Conservation (phyloP, 2,329 filamentous ascomycete genomes). For the Alternaria ethzedia region DNA sequence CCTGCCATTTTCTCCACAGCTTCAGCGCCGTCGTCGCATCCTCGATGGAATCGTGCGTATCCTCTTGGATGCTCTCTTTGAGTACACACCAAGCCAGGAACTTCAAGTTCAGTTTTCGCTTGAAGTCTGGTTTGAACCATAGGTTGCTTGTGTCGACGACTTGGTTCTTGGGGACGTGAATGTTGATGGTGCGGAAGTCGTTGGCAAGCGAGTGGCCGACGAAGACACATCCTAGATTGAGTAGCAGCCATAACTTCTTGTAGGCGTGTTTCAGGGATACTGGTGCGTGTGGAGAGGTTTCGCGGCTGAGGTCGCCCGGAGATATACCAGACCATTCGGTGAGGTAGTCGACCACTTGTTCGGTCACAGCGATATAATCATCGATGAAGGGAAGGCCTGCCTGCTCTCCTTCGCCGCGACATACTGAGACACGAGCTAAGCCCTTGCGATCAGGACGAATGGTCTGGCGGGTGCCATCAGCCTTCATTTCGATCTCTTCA, state of each 20-base stretch:
- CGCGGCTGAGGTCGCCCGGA: conserved; percentile 80
- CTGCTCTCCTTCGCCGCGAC: conserved; percentile 77
- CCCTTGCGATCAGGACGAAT: conserved; percentile 90
- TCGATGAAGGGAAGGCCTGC: conserved; percentile 93
- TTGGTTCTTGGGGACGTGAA: conserved; percentile 87
- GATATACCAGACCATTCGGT: conserved; percentile 94
- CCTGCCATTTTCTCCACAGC: conserved; percentile 86
- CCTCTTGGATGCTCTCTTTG: conserved; percentile 91
- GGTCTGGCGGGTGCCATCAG: conserved; percentile 88
- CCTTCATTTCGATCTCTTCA: conserved; percentile 94
- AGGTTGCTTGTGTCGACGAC: conserved; percentile 94
- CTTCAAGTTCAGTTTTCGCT: conserved; percentile 86
- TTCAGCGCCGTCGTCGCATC: conserved; percentile 90
- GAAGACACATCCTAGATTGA: conserved; percentile 93
- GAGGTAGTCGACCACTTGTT: conserved; percentile 92
- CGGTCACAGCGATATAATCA: conserved; percentile 91
- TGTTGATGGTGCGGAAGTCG: conserved; percentile 98
- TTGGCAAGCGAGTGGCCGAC: conserved; percentile 92
- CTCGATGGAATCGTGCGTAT: conserved; percentile 93
- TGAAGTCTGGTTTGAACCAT: conserved; percentile 80
- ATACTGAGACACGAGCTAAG: conserved; percentile 88
- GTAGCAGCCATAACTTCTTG: conserved; percentile 96
- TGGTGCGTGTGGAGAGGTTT: conserved; percentile 79
- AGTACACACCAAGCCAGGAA: conserved; percentile 88
- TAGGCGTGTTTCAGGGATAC: conserved; percentile 90